Evolutionary conservation across 225 moss, liverwort and hornwort genomes (phyloP).

Genomic region (Neckera pumila): DNA sequence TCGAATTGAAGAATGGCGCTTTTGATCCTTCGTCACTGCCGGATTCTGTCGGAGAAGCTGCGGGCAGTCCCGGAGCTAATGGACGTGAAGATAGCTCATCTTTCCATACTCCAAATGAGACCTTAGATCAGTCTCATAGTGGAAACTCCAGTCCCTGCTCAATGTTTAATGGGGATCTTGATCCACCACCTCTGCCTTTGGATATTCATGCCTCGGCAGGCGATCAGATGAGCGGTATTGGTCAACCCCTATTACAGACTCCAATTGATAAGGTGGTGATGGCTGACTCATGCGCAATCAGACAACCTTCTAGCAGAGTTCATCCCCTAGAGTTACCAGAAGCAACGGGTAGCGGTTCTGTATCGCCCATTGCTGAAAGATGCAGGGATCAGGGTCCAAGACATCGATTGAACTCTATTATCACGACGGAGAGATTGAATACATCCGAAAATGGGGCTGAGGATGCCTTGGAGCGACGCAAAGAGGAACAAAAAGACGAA

Average conservation of each 20-base stretch:
- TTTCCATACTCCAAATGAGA: constrained; percentile 43
- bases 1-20: not conserved
- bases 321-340: not conserved
- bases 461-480: constrained; percentile 17
- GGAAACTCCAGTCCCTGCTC: constrained; percentile 38
- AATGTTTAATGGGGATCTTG: constrained; percentile 1
- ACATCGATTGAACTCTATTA: not conserved
- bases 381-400: not conserved
- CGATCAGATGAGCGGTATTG: constrained; percentile 41
- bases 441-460: not conserved
- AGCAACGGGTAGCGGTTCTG: constrained; percentile 18
- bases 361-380: constrained; percentile 13
- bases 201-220: constrained; percentile 11
- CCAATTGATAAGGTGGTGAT: not conserved
- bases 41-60: constrained; percentile 7
- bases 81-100: constrained; percentile 31
- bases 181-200: not conserved
- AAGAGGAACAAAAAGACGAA: constrained; percentile 10
- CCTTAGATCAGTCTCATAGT: constrained; percentile 29
- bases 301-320: not conserved
- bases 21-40: not conserved
- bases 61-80: not conserved
- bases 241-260: constrained; percentile 16
- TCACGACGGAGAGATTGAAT: not conserved
- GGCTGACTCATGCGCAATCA: constrained; percentile 2